Evolutionary conservation across 2,329 filamentous ascomycete species (phyloP).

Genomic region (Colletotrichum tofieldiae): DNA sequence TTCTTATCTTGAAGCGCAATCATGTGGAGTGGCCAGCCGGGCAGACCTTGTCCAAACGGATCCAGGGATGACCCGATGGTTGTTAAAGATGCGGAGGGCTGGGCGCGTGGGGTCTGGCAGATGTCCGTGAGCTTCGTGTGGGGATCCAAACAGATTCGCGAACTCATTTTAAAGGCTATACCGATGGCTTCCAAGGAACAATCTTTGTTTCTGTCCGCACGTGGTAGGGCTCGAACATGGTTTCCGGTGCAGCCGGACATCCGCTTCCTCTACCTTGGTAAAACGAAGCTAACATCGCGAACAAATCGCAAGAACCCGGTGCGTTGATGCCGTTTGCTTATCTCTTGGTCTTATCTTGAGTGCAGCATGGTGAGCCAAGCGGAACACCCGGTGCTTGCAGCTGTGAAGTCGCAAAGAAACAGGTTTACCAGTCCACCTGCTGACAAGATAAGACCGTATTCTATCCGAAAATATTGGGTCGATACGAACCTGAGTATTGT

Average conservation of each 20-base stretch:
- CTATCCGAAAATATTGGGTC: too few species aligned
- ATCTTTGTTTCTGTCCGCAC: background rate
- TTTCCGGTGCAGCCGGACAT: background rate
- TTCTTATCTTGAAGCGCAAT: slow-evolving; percentile 24
- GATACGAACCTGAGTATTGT: background rate
- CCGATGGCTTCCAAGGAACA: too few species aligned
- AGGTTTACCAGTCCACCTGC: background rate
- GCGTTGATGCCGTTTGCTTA: background rate
- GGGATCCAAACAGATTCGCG: background rate
- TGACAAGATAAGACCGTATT: background rate
- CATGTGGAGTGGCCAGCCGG: background rate
- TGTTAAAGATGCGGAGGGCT: slow-evolving; percentile 2
- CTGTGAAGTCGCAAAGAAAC: too few species aligned
- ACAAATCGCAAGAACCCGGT: background rate
- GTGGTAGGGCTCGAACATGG: background rate
- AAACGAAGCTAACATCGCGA: too few species aligned
- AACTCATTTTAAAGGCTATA: background rate
- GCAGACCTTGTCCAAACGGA: background rate
- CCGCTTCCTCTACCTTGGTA: background rate
- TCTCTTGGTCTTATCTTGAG: slow-evolving; percentile 26
- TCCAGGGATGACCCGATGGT: background rate
- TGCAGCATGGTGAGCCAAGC: background rate
- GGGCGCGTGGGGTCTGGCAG: background rate
- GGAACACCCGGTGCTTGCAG: background rate
- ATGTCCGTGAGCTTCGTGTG: background rate